phyloP scores from a whole-genome alignment of 164 flowering plant species.

The Hamamelis virginiana region DNA sequence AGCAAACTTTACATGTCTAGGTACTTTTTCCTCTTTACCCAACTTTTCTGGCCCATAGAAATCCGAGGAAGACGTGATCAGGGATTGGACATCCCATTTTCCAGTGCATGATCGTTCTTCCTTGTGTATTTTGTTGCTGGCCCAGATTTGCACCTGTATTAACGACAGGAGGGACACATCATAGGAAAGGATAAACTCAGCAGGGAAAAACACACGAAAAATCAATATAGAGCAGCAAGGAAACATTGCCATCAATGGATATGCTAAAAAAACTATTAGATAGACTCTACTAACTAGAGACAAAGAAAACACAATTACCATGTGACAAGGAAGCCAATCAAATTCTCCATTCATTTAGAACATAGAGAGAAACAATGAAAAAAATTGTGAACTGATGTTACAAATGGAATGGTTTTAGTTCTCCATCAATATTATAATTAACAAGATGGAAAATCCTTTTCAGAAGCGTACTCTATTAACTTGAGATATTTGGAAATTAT shows the following conservation, averaged over 20 bases:
- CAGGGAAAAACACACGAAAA: conserved; percentile 3
- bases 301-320: neutral
- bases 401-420: neutral
- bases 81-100: conserved; percentile 86
- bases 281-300: neutral
- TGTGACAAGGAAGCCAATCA: neutral
- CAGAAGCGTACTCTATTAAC: neutral
- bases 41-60: conserved; percentile 68
- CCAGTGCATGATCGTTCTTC: conserved; percentile 83
- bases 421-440: neutral
- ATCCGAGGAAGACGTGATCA: conserved; percentile 67
- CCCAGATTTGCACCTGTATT: conserved; percentile 94
- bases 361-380: neutral
- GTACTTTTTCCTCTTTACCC: conserved; percentile 31
- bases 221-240: neutral
- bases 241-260: neutral
- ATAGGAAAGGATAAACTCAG: conserved; percentile 5
- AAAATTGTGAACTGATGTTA: neutral
- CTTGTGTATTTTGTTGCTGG: conserved; percentile 75
- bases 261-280: neutral
- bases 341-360: neutral
- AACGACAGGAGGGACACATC: conserved; percentile 10
- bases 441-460: neutral
- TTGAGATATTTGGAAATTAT: neutral
- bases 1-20: conserved; percentile 76